Percentiles rank a stretch among this genome's conserved stretches.
phyloP scores from a whole-genome alignment of 106 monocot species.

The Dendrobium nobile region DNA sequence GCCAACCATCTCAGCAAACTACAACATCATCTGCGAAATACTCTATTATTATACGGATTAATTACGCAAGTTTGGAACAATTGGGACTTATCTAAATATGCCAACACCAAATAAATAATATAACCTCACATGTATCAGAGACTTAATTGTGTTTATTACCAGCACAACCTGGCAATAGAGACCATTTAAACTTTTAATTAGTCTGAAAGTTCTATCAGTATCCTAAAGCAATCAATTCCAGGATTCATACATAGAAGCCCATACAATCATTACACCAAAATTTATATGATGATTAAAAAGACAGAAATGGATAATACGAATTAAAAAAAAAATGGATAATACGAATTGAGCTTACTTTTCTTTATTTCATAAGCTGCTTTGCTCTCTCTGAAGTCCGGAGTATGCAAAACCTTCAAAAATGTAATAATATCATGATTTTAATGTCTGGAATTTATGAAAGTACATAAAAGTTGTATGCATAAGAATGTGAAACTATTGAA shows the following conservation, averaged over 20 bases:
- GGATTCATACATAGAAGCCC: not conserved
- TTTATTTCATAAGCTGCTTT: constrained; percentile 16
- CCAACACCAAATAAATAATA: no score
- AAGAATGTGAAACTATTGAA: no score
- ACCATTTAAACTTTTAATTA: not conserved
- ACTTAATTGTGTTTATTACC: no score
- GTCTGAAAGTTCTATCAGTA: not conserved
- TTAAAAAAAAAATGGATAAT: not conserved
- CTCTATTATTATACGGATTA: no score
- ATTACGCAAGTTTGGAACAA: no score
- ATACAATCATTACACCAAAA: not conserved
- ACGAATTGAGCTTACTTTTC: constrained; percentile 14
- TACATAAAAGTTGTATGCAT: no score
- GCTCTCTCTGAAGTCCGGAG: constrained; percentile 14
- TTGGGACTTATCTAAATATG: no score
- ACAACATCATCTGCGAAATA: no score
- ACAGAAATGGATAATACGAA: not conserved
- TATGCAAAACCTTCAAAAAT: constrained; percentile 11
- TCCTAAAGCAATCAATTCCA: not conserved
- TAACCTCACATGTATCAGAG: no score
- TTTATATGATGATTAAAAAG: not conserved
- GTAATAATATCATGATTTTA: not conserved
- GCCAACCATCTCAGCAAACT: no score
- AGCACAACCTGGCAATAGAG: no score
- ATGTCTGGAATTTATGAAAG: not conserved